Evolutionary conservation across 2,329 filamentous ascomycete species (phyloP).

Genomic region (Aspergillus arachidicola): DNA sequence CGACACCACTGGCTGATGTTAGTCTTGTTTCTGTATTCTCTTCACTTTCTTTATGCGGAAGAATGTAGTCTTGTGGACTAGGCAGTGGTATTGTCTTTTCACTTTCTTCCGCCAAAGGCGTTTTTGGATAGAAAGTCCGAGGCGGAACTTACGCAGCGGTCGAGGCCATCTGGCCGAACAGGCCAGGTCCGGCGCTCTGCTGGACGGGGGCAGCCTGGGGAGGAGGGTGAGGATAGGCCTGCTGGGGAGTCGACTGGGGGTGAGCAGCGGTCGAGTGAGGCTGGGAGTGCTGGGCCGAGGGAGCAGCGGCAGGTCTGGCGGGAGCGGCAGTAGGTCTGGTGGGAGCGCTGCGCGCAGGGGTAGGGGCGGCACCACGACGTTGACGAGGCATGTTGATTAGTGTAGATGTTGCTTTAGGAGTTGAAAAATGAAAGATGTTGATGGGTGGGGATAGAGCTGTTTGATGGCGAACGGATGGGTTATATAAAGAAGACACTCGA

Average conservation of each 20-base stretch:
- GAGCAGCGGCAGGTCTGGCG: constrained; percentile 56
- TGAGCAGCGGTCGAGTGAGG: constrained; percentile 68
- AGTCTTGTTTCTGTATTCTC: not conserved
- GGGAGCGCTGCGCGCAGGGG: constrained; percentile 59
- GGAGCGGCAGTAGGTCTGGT: constrained; percentile 67
- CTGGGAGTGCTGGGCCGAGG: constrained; percentile 62
- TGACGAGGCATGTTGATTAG: constrained; percentile 69
- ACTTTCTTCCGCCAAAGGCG: not conserved
- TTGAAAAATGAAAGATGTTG: constrained; percentile 23
- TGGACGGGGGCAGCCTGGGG: constrained; percentile 42
- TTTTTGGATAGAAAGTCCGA: not conserved
- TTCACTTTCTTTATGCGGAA: not conserved
- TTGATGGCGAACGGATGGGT: not conserved
- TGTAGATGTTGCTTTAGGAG: constrained; percentile 24
- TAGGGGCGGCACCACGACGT: constrained; percentile 63
- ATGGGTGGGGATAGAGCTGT: constrained; percentile 22
- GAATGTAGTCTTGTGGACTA: not conserved
- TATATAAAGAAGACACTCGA: not conserved
- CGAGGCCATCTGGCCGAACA: constrained; percentile 96
- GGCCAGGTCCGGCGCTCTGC: constrained; percentile 70
- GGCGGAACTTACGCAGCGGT: constrained; percentile 82
- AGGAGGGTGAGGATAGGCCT: constrained; percentile 51
- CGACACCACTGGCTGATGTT: constrained; percentile 73
- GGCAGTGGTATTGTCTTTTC: not conserved
- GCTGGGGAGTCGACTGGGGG: constrained; percentile 50